phyloP scores from a whole-genome alignment of 2,329 filamentous ascomycete species.

The Hypoxylon sp. region DNA sequence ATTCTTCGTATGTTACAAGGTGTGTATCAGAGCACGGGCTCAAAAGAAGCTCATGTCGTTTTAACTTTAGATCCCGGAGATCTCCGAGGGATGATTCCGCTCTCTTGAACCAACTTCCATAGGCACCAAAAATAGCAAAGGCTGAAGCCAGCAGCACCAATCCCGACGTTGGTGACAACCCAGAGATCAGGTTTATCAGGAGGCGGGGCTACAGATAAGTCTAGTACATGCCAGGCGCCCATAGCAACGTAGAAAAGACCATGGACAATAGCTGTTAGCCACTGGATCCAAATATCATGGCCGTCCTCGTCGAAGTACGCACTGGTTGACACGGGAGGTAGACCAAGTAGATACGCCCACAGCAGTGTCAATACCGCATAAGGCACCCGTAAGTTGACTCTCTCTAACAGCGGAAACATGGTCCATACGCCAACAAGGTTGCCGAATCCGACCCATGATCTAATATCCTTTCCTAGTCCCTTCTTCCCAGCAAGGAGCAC shows the following conservation, averaged over 20 bases:
- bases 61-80: conserved; percentile 48
- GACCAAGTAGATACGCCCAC: conserved; percentile 91
- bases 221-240: conserved; percentile 84
- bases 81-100: conserved; percentile 63
- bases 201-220: conserved; percentile 78
- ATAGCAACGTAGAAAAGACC: conserved; percentile 82
- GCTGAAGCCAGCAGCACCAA: conserved; percentile 88
- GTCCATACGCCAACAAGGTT: conserved; percentile 94
- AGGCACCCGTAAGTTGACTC: conserved; percentile 86
- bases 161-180: conserved; percentile 90
- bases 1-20: conserved; percentile 25
- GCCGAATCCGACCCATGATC: conserved; percentile 96
- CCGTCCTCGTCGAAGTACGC: conserved; percentile 74
- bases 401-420: conserved; percentile 89
- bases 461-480: conserved; percentile 80
- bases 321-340: conserved; percentile 82
- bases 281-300: conserved; percentile 63
- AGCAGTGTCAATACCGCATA: conserved; percentile 88
- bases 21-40: conserved; percentile 8
- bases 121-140: conserved; percentile 94
- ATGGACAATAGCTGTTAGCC: conserved; percentile 79
- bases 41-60: conserved; percentile 44
- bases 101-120: conserved; percentile 75
- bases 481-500: conserved; percentile 83
- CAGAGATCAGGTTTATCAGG: conserved; percentile 89